Base-by-base conservation (phyloP, 306 rosid genomes). In the Lathyrus aphaca region DNA sequence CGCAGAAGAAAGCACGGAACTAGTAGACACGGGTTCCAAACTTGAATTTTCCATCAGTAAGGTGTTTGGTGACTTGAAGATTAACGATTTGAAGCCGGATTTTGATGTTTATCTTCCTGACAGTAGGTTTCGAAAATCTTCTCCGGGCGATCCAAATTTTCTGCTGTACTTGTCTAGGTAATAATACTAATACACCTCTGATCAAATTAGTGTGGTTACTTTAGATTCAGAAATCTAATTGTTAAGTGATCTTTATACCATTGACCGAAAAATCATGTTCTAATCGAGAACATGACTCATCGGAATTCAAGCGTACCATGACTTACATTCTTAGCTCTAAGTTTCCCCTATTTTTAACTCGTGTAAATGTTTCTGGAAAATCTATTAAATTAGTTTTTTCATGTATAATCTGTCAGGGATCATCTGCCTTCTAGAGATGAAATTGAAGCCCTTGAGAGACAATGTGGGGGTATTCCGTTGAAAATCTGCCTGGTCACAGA, bases 71-170 rank as follows among this genome's bases (percentile, higher is more conserved):
- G 54, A 71, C 44, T 16, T 88, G 83, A 88, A 84, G 51, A 78
- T 90, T 23, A 66, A 75, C 40, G 87, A 86, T 48, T 51, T 60
- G 40, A 80, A 74, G 78, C 95, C 85, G 42, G 77, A 82, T 73
- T 90, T 85, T 78, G 90, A 88, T 80, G 83, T 88, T 75, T 88
- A 81, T 84, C 95, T 78, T 23, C 98, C 98, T 55, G 83, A 90
- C 72, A 85, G 83, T 85, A 85, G 81, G 74, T 94, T 94, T 80
- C 84, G 78, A 73, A 94, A 90, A 74, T 86, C 97, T 42, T 84
- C 83, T 68, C 95, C 92, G 0, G 97, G 96, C 27, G 82, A 85
- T 75, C 90, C 98, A 13, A 73, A 69, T 74, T 90, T 93, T 77
- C 68, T 82, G 65, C 67, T 90, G 61, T 83, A 86, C 85, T 79